Evolutionary conservation across 495 filamentous ascomycete species (phyloP), one percentile per base, ranked within the genome.

Genomic region (Xylaria grammica): DNA sequence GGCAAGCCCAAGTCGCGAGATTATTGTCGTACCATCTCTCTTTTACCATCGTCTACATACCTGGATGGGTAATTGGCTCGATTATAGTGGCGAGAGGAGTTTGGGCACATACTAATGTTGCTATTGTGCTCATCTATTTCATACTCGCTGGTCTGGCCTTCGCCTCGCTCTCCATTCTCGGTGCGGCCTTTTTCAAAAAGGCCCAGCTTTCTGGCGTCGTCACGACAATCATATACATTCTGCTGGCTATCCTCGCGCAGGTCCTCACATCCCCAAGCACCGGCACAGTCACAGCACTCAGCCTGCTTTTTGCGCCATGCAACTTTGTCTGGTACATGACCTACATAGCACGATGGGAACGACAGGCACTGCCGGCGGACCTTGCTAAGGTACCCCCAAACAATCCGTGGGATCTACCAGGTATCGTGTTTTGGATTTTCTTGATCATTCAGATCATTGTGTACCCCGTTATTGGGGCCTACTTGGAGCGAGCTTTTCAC

Each of bases 171-270:
- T 88, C 90, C 0, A 84, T 94, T 53, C 81, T 93, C 30, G 85
- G 86, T 1, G 89, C 86, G 0, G 77, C 88, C 11, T 90, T 94
- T 70, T 95, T 94, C 76, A 89, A 85, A 62, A 88, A 84, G 70
- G 86, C 91, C 1, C 91, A 95, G 74, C 81, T 95, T 27, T 91
- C 85, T 57, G 91, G 91, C 22, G 90, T 93, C 57, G 81, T 85
- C 4, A 77, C 85, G 5, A 86, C 86, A 11, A 86, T 94, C 20
- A 68, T 86, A 32, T 83, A 82, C n/a, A 77, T 94, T 19, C 71
- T 90, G 48, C 74, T 93, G 10, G 90, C 85, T 19, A 84, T 95
- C 46, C 71, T 90, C 5, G 87, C 90, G 0, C 91, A 94, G 74
- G 83, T 90, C 15, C 70, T 86, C 29, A 82, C 79, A 0, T 82